These are phyloP conservation scores for Syncephalis fuscata DNA, from an alignment of 371 early-diverging fungal genomes.

Conservation along the genomic window DNA sequence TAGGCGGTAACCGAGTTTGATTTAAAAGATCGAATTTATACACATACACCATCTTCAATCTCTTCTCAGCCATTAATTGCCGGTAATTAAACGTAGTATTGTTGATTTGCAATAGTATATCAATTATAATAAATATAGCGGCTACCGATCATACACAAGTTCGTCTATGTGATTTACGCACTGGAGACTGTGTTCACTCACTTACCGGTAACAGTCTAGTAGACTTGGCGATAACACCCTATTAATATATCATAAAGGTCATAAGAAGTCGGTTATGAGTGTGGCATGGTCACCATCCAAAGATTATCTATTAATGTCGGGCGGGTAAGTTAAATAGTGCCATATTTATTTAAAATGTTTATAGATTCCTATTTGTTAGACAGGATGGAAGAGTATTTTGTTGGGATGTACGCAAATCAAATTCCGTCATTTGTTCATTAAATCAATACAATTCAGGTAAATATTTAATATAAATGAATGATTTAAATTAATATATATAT, in stretches of 20 bases:
- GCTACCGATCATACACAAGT: slow-evolving; percentile 47
- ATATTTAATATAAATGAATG: no score
- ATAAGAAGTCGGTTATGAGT: slow-evolving; percentile 42
- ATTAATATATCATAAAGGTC: slow-evolving; percentile 20
- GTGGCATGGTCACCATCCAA: slow-evolving; percentile 70
- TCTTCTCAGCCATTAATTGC: slow-evolving; percentile 66
- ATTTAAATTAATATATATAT: no score
- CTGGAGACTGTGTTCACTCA: slow-evolving; percentile 57
- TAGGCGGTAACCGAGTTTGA: slow-evolving; percentile 45
- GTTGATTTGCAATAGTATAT: not conserved
- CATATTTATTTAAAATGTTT: no score
- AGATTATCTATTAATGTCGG: slow-evolving; percentile 62
- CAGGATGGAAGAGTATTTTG: slow-evolving; percentile 41
- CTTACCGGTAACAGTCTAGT: slow-evolving; percentile 11
- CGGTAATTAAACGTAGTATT: slow-evolving; percentile 18
- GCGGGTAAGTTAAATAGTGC: slow-evolving; percentile 30
- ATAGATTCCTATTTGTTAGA: slow-evolving; percentile 11
- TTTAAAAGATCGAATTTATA: slow-evolving; percentile 39
- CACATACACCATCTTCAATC: slow-evolving; percentile 52
- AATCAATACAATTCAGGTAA: slow-evolving; percentile 38
- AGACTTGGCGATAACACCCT: no score
- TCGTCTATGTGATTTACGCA: slow-evolving; percentile 61
- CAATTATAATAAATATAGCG: slow-evolving; percentile 11
- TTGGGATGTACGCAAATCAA: slow-evolving; percentile 72
- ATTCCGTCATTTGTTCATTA: slow-evolving; percentile 30